A percentile compares a stretch with the other conserved stretches of the same genome.
These are phyloP conservation scores for Aspergillus oerlinghausenensis DNA, from an alignment of 2,329 filamentous ascomycete genomes.

Conservation along the genomic window DNA sequence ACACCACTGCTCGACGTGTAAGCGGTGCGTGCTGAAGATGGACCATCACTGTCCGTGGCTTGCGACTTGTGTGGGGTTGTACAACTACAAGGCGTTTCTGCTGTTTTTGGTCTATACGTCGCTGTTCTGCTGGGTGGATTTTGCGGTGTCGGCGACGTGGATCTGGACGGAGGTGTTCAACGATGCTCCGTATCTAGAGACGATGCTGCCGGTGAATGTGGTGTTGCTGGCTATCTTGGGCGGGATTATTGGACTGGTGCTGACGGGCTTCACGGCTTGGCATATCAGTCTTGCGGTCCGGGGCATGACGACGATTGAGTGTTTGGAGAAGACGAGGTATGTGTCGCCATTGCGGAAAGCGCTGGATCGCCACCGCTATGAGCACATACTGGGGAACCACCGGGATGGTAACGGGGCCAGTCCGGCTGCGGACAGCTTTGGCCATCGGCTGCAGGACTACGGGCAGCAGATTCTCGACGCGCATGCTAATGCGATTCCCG, in stretches of 20 bases:
- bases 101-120: conserved; percentile 88
- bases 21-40: conserved; percentile 96
- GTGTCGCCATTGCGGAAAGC: conserved; percentile 71
- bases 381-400: conserved; percentile 46
- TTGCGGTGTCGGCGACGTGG: conserved; percentile 73
- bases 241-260: conserved; percentile 85
- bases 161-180: conserved; percentile 77
- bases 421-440: conserved; percentile 32
- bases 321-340: conserved; percentile 91
- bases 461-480: conserved; percentile 74
- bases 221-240: conserved; percentile 81
- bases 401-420: conserved; percentile 17
- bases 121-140: conserved; percentile 77
- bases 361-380: conserved; percentile 60
- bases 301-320: conserved; percentile 93
- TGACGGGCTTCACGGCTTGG: conserved; percentile 87
- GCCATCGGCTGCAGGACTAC: conserved; percentile 52
- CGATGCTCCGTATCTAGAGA: conserved; percentile 66
- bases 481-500: conserved; percentile 74
- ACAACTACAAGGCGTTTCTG: conserved; percentile 93
- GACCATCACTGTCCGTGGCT: conserved; percentile 99
- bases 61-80: conserved; percentile 87
- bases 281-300: conserved; percentile 75
- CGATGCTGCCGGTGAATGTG: conserved; percentile 81
- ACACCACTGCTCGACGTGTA: conserved; percentile 94